A percentile compares a stretch with the other conserved stretches of the same genome.
phyloP scores from a whole-genome alignment of 2,329 filamentous ascomycete genomes.

The Anthostomella pinea region DNA sequence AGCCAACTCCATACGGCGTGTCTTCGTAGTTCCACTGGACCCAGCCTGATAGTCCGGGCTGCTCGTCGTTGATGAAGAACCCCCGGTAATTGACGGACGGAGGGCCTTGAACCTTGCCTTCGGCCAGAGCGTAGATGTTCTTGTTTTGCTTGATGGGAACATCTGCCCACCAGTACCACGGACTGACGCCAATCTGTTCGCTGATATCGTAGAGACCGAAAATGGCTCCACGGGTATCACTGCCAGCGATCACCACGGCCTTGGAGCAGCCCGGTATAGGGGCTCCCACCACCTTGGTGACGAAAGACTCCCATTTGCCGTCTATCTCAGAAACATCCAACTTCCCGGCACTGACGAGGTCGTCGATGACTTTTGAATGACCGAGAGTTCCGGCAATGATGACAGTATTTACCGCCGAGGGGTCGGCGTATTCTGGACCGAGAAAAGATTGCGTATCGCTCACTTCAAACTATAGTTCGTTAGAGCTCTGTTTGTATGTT shows the following conservation, averaged over 20 bases:
- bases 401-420: conserved; percentile 45
- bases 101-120: conserved; percentile 53
- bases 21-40: conserved; percentile 44
- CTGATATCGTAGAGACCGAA: conserved; percentile 70
- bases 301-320: conserved; percentile 69
- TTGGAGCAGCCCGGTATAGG: conserved; percentile 54
- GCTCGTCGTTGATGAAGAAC: conserved; percentile 70
- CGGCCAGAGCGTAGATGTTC: conserved; percentile 53
- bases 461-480: conserved; percentile 38
- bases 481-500: too few relatives aligned
- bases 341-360: conserved; percentile 51
- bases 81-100: conserved; percentile 67
- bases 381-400: conserved; percentile 70
- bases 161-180: conserved; percentile 69
- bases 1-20: conserved; percentile 45
- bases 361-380: conserved; percentile 59
- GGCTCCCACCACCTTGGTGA: conserved; percentile 54
- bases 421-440: conserved; percentile 44
- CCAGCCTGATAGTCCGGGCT: conserved; percentile 66
- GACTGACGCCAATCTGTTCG: conserved; percentile 71
- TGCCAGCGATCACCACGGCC: conserved; percentile 66
- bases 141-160: conserved; percentile 50
- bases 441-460: conserved; percentile 40
- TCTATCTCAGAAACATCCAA: conserved; percentile 56
- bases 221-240: conserved; percentile 56